Evolutionary conservation across 768 basidiomycete species (phyloP), one percentile per base, ranked within the genome.

Genomic region (Epithele typhae): DNA sequence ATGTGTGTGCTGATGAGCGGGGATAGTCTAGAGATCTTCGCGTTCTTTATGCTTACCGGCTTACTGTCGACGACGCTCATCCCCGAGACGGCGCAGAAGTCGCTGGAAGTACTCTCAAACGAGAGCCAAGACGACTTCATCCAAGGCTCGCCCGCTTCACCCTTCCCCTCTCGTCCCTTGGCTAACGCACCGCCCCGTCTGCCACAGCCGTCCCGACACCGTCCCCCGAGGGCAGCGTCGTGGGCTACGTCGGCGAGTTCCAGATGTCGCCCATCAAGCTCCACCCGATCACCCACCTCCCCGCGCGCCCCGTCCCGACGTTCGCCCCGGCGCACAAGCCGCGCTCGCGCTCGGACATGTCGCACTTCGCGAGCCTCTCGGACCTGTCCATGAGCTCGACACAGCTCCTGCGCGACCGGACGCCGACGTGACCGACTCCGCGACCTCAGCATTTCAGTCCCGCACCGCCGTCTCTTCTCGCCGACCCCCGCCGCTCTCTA

Each of bases 41-140:
- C 70, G n/a, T 59, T 73, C 43, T 72, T 73, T 65, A 75, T 71
- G 72, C 43, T 73, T 23, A 69, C 71, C 0, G 72, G 72, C 32
- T 55, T 68, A 45, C 52, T 64, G 41, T 69, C 72, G 18, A 73
- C 73, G 5, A 49, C 69, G 42, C 61, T 75, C 19, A 51, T 75
- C 5, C 71, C 72, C 34, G 73, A 75, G 60, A 74, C 74, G 21
- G 71, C 59, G 37, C 55, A 58, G 33, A 57, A 58, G 37, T 61
- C 64, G 34, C 61, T 69, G 21, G 68, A 69, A 54, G 59, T 60
- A 11, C 54, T 70, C 19, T 69, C 68, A 33, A 64, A 68, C 54
- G 68, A 69, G 51, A 48, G 54, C 33, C 68, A 69, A 46, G 57
- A 63, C 11, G 64, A 60, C 34, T 69, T 66, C 45, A 59, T 69